Base-by-base conservation (phyloP, 371 early-diverging fungal species). In the Syncephalastrum racemosum region DNA sequence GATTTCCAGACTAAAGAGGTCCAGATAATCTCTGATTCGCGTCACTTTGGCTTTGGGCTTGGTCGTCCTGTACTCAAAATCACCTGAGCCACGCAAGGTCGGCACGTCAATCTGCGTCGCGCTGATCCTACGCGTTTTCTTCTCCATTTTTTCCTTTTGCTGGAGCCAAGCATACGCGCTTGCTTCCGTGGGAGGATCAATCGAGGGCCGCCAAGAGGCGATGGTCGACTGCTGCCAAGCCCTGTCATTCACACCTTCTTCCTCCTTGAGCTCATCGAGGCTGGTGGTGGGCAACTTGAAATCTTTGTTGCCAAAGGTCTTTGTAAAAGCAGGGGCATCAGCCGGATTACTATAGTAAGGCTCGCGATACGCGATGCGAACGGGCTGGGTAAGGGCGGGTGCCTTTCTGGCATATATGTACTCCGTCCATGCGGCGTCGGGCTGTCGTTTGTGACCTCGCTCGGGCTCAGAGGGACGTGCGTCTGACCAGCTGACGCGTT, bases 261-360 rank as follows among this genome's bases (percentile, higher is more conserved):
- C 67, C 10, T 66, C 63, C 42, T 67, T 64, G 12, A 75, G 50
- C 18, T 59, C 47, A 18, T 49, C 31, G 4, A 62, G 31, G 12
- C 45, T 59, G 5, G 64, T 63, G 1, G 77, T 77, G 10, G 66
- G 53, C 7, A 83, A 20, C 14, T 66, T 63, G 40, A 87, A 81
- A 20, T 82, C 81, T 49, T 75, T 77, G 1, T 82, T 85, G 4
- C 81, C 69, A 66, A 83, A 86, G 1, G 71, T 64, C 23, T 79
- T 80, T 12, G 68, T 59, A 16, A 55, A 65, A 4, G 63, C 56
- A 0, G 90, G 85, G 1, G 75, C 73, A 60, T 91, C 85, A 0
- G 53, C 55, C 4, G 75, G 79, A 36, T 85, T 72, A 10, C 84
- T 81, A 51, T 81, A 92, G 31, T 70, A 81, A 0, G 94, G 91